Conservation (phyloP, 2,329 filamentous ascomycete species). For the Mycocentrospora acerina region DNA sequence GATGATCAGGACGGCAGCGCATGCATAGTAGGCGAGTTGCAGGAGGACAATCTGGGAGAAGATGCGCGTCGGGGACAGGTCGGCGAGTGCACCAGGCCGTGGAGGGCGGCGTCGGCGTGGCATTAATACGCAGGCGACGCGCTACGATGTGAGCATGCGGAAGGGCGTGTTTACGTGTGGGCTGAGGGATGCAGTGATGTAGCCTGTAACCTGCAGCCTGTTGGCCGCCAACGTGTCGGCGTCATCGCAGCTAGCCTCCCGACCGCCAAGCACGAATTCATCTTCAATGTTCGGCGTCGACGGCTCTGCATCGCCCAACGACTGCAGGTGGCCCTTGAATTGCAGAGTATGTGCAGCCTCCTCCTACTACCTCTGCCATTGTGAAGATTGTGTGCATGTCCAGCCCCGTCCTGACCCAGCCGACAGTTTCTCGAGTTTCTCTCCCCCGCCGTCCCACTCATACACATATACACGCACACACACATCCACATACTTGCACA, state of each 20-base stretch:
- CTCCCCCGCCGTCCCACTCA: neutral
- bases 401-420: too few species aligned
- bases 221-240: slow-evolving; percentile 21
- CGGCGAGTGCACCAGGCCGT: slow-evolving; percentile 65
- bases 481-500: slow-evolving; percentile 1
- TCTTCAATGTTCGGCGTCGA: slow-evolving; percentile 2
- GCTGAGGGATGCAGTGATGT: slow-evolving; percentile 11
- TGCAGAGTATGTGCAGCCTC: too few species aligned
- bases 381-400: too few species aligned
- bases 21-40: slow-evolving; percentile 65
- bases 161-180: slow-evolving; percentile 7
- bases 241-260: slow-evolving; percentile 21
- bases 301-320: neutral
- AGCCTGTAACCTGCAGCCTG: slow-evolving; percentile 18
- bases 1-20: slow-evolving; percentile 62
- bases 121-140: slow-evolving; percentile 42
- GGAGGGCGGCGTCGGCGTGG: slow-evolving; percentile 62
- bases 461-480: slow-evolving; percentile 2
- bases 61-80: slow-evolving; percentile 68
- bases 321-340: too few species aligned
- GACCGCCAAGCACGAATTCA: slow-evolving; percentile 22
- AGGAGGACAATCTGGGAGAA: slow-evolving; percentile 66
- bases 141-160: slow-evolving; percentile 21
- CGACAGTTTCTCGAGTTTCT: neutral
- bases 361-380: too few species aligned